These are phyloP conservation scores for Mentha longifolia DNA, from an alignment of 257 asterid species.

Conservation along the genomic window DNA sequence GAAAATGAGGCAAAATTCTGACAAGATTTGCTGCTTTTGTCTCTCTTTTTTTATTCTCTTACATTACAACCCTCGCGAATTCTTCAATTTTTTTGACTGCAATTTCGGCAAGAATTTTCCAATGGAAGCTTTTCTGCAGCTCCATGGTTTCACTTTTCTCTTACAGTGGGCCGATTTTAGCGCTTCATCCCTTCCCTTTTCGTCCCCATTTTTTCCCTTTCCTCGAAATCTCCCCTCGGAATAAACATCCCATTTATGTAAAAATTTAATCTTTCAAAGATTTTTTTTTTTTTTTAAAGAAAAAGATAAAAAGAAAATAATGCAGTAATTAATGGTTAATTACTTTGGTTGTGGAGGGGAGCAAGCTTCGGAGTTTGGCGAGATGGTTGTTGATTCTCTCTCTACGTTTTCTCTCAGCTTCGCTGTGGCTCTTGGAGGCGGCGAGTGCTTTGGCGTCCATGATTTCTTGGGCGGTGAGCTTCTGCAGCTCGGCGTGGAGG, in stretches of 20 bases:
- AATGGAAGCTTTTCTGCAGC: conserved; percentile 64
- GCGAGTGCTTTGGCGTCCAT: conserved; percentile 98
- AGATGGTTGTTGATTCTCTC: conserved; percentile 92
- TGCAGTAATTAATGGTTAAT: conserved; percentile 15
- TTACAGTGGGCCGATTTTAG: conserved; percentile 52
- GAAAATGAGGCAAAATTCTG: conserved; percentile 49
- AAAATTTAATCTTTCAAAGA: no score
- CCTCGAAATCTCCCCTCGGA: conserved; percentile 56
- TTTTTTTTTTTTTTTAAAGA: no score
- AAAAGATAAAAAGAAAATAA: no score
- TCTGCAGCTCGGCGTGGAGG: conserved; percentile 86
- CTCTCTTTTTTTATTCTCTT: conserved; percentile 40
- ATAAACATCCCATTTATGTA: neutral
- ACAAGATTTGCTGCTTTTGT: conserved; percentile 73
- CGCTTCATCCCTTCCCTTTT: conserved; percentile 39
- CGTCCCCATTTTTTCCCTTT: conserved; percentile 33
- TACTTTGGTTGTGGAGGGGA: conserved; percentile 93
- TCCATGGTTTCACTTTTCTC: conserved; percentile 70
- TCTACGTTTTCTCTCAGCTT: conserved; percentile 91
- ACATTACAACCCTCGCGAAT: conserved; percentile 6
- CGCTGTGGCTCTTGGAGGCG: conserved; percentile 95
- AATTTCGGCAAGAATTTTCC: conserved; percentile 61
- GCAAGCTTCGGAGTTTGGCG: conserved; percentile 86
- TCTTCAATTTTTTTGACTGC: conserved; percentile 33
- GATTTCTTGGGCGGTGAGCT: conserved; percentile 87